Evolutionary conservation across 768 basidiomycete species (phyloP), one percentile per base, ranked within the genome.

Genomic region (Boletus reticuloceps): DNA sequence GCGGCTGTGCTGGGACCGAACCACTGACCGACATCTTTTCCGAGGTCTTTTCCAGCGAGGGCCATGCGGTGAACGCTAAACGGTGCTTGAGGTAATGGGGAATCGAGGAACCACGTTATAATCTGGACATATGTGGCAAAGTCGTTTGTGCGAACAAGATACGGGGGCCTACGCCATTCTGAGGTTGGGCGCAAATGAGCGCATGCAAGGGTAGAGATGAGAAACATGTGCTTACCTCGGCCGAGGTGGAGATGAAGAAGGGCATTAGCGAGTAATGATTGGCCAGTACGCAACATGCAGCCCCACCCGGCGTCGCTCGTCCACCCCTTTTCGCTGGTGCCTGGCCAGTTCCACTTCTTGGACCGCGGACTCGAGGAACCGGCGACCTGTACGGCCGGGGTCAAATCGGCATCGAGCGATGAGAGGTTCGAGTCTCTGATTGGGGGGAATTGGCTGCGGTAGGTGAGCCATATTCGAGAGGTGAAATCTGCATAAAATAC

Each of bases 1-100:
- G 95, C 94, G n/a, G 96, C 97, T 0, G 91, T 94, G 66, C 91
- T 95, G 0, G 96, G 96, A 0, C 96, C 96, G 65, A 98, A 98
- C 96, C 96, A 98, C 70, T 94, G 89, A 1, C 96, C 96, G 0
- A 98, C 89, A 60, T 94, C 91, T 58, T 91, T 98, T 13, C 96
- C 96, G 1, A 98, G 80, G 62, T 94, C 89, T 67, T 98, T 95
- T 1, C 96, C 96, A 0, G 94, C 89, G 20, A 94, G 76, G 0
- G 95, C 95, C 89, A 99, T 97, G 45, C 93, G 82, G 71, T 99
- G 96, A 8, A 99, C 91, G 60, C 91, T 90, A 69, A 99, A 99
- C 0, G 96, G 96, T 17, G 88, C 85, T 31, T 87, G 77, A 0
- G 90, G 83, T 0, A 86, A 80, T 0, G 95, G 95, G 3, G 88